Evolutionary conservation across 1,284 basidiomycete species (phyloP).

Genomic region (Malassezia psittaci): DNA sequence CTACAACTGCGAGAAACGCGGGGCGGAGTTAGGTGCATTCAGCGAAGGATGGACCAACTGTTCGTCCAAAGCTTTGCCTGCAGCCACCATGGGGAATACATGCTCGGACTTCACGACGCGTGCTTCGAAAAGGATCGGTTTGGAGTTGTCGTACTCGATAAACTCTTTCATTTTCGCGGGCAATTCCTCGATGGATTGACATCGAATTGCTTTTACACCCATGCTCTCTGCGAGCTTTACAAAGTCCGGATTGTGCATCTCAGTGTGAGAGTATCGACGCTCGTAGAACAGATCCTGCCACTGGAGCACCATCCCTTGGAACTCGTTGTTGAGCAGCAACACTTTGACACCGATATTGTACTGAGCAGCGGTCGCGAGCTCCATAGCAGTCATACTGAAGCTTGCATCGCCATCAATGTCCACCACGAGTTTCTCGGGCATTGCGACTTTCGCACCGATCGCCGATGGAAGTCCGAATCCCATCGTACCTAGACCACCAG

Average conservation of each 20-base stretch:
- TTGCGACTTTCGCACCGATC: slow-evolving; percentile 91
- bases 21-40: slow-evolving; percentile 9
- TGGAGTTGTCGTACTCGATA: slow-evolving; percentile 77
- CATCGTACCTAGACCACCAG: slow-evolving; percentile 90
- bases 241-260: slow-evolving; percentile 91
- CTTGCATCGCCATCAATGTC: slow-evolving; percentile 97
- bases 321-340: slow-evolving; percentile 49
- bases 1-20: slow-evolving; percentile 2
- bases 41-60: slow-evolving; percentile 46
- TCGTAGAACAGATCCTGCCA: slow-evolving; percentile 99
- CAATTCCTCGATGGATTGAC: slow-evolving; percentile 62
- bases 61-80: slow-evolving; percentile 83
- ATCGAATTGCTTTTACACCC: slow-evolving; percentile 80
- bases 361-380: slow-evolving; percentile 83
- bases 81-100: slow-evolving; percentile 86
- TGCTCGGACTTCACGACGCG: slow-evolving; percentile 76
- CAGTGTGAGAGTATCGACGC: slow-evolving; percentile 81
- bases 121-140: slow-evolving; percentile 84
- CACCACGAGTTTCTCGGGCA: slow-evolving; percentile 82
- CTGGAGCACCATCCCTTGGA: slow-evolving; percentile 82
- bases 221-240: slow-evolving; percentile 75
- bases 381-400: slow-evolving; percentile 97
- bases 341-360: slow-evolving; percentile 87
- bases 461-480: slow-evolving; percentile 89
- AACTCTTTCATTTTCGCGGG: slow-evolving; percentile 97